Conservation (phyloP, 1,284 basidiomycete species). For the Leccinum fallax region DNA sequence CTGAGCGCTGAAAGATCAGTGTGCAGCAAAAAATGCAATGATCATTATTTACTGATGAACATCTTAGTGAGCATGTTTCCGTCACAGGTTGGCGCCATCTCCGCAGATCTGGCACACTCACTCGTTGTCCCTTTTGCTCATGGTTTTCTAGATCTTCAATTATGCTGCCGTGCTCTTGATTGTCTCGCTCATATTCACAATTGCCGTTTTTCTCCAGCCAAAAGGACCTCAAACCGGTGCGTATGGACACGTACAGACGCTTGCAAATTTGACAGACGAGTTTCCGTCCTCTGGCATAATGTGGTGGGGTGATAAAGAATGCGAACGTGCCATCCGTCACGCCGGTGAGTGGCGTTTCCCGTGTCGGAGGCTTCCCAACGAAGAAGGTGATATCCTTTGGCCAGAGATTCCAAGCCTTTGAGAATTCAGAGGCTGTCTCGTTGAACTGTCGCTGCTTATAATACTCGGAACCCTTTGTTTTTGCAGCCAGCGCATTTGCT, state of each 20-base stretch:
- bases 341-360: neutral
- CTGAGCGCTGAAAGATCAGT: no score
- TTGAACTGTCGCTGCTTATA: conserved; percentile 89
- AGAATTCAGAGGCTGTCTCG: conserved; percentile 71
- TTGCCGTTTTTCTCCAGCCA: conserved; percentile 17
- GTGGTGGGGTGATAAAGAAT: conserved; percentile 36
- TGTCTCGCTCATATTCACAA: conserved; percentile 20
- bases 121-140: no score
- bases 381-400: conserved; percentile 95
- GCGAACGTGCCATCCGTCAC: conserved; percentile 4
- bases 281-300: conserved; percentile 13
- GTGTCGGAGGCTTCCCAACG: neutral
- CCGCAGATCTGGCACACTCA: no score
- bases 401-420: conserved; percentile 91
- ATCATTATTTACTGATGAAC: no score
- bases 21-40: no score
- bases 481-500: conserved; percentile 69
- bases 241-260: conserved; percentile 36
- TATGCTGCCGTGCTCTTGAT: conserved; percentile 10
- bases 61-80: no score
- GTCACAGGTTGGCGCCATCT: no score
- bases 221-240: conserved; percentile 27
- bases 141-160: no score
- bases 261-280: conserved; percentile 26
- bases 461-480: conserved; percentile 76